Percentiles rank a stretch among this genome's conserved stretches.
Conservation (phyloP, 495 filamentous ascomycete genomes). For the Peziza echinospora region DNA sequence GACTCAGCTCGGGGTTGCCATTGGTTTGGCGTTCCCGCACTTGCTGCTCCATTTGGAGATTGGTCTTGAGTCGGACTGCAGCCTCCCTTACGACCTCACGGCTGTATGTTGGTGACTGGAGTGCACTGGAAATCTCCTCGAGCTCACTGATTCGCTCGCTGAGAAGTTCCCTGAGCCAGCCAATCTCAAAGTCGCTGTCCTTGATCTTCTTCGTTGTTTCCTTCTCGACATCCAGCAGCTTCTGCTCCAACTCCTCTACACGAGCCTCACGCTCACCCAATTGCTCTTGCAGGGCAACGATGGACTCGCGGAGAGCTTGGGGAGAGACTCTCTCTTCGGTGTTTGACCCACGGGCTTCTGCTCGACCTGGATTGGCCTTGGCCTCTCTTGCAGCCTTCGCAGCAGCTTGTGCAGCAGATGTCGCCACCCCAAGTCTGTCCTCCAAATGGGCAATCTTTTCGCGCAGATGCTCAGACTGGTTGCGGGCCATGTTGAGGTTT, state of each 20-base stretch:
- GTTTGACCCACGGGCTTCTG: conserved; percentile 40
- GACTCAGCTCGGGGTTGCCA: conserved; percentile 11
- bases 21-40: conserved; percentile 44
- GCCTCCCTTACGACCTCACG: conserved; percentile 55
- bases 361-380: conserved; percentile 27
- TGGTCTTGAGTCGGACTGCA: conserved; percentile 77
- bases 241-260: conserved; percentile 68
- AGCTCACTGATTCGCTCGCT: conserved; percentile 77
- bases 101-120: conserved; percentile 54
- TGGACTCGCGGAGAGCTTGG: conserved; percentile 69
- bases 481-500: conserved; percentile 50
- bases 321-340: conserved; percentile 32
- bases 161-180: conserved; percentile 82
- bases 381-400: conserved; percentile 56
- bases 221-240: conserved; percentile 49
- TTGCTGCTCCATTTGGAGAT: conserved; percentile 91
- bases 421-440: conserved; percentile 74
- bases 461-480: conserved; percentile 57
- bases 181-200: conserved; percentile 81
- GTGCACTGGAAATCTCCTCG: conserved; percentile 65
- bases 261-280: conserved; percentile 75
- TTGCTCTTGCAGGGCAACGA: conserved; percentile 87
- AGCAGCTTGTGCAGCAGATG: conserved; percentile 73
- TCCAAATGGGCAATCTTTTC: conserved; percentile 65
- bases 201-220: conserved; percentile 47